phyloP scores from a whole-genome alignment of 345 rosid genomes.

The Eucalyptus marginata region DNA sequence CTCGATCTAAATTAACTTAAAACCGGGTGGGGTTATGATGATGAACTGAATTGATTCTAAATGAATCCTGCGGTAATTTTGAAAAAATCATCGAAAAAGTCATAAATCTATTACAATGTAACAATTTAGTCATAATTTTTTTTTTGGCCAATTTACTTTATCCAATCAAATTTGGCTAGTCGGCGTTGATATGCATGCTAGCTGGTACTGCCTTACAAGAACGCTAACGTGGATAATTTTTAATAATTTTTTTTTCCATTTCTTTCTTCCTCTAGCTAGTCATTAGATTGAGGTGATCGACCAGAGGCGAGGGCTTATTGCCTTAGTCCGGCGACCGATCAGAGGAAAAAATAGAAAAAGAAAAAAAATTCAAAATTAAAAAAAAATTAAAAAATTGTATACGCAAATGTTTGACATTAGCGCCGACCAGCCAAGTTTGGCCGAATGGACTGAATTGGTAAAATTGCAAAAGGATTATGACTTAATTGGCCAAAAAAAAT shows the following conservation, averaged over 20 bases:
- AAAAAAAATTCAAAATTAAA: no score
- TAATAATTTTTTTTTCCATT: no score
- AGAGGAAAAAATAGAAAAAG: no score
- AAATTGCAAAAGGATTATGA: no score
- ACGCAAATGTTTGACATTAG: no score
- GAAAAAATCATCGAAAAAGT: no score
- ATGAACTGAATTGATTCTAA: not conserved
- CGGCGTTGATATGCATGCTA: rapidly evolving
- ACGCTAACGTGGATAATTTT: rapidly evolving
- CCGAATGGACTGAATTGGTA: rapidly evolving
- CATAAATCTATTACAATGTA: no score
- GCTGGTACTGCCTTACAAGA: rapidly evolving
- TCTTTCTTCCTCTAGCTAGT: no score
- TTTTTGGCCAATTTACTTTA: no score
- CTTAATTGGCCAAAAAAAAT: rapidly evolving
- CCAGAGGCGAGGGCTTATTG: rapidly evolving
- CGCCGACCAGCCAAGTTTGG: rapidly evolving
- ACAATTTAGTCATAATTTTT: rapidly evolving
- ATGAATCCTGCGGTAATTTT: not conserved
- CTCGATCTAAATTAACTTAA: not conserved
- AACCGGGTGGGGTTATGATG: not conserved
- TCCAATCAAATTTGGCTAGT: no score
- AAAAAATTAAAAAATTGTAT: no score
- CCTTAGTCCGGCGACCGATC: rapidly evolving
- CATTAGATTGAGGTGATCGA: rapidly evolving